Base-by-base conservation (phyloP, 139 green algal species). In the Diplosphaera chodatii region DNA sequence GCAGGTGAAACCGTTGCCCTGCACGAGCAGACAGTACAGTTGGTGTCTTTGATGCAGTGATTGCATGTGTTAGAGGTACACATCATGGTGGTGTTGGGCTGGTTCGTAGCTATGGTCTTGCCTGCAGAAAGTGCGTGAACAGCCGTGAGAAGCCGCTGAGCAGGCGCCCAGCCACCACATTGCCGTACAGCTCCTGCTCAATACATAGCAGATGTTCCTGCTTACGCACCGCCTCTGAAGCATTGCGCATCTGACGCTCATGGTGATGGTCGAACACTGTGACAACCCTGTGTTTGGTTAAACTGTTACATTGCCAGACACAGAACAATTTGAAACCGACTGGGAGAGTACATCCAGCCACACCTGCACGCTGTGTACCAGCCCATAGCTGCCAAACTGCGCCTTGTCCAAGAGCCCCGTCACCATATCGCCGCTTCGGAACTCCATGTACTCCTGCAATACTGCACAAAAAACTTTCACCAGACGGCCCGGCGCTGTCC, bases 1-100 rank as follows among this genome's bases (percentile, higher is more conserved):
- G 79, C 95, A 98, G 2, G 94, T 98, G 79, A 99, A 97, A 62
- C 95, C 95, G 64, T 86, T 72, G 67, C 80, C 83, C 80, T 98
- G 91, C 27, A 59, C 48, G 16, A 59, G 48, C 13, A 25, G 48
- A 27, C n/a, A n/a, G n/a, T n/a, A n/a, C n/a, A n/a, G n/a, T n/a
- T n/a, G n/a, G n/a, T n/a, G n/a, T n/a, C n/a, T n/a, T n/a, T n/a
- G n/a, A n/a, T n/a, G n/a, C n/a, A n/a, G n/a, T n/a, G n/a, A n/a
- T n/a, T 48, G 37, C 8, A 21, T 48, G 10, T 21, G 10, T 48
- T 48, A 13, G 37, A 13, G 10, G 37, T 48, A 21, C 37, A 48
- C 13, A 13, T 13, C 37, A 48, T 48, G 37, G 10, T 48, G n/a
- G 37, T 13, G 10, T 48, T 48, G 37, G 37, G 10, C 37, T 48